phyloP scores from a whole-genome alignment of 1,139 yeast genomes.

The Candida pseudocylindracea region DNA sequence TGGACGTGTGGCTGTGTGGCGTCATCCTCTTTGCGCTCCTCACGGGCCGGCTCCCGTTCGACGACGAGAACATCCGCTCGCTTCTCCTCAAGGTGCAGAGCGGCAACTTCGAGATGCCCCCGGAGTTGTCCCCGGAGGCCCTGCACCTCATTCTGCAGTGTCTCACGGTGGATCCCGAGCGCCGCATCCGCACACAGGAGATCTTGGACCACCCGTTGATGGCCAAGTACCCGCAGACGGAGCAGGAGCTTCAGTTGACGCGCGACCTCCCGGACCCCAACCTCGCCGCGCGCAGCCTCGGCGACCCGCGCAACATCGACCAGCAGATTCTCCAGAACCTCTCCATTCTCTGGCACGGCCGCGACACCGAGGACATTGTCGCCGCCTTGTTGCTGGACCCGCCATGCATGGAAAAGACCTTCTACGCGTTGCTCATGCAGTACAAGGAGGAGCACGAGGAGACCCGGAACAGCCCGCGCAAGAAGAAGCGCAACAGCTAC shows the following conservation, averaged over 20 bases:
- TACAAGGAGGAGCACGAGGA: slow-evolving; percentile 27
- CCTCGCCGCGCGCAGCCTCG: slow-evolving; percentile 27
- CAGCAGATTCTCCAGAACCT: slow-evolving; percentile 42
- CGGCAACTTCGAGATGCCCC: slow-evolving; percentile 55
- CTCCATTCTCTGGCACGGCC: slow-evolving; percentile 56
- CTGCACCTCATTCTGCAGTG: slow-evolving; percentile 47
- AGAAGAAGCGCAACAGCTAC: slow-evolving; percentile 5
- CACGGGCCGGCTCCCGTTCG: slow-evolving; percentile 66
- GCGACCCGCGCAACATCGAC: slow-evolving; percentile 28
- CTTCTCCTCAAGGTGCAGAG: slow-evolving; percentile 51
- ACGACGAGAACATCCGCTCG: slow-evolving; percentile 57
- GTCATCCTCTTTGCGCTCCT: slow-evolving; percentile 55
- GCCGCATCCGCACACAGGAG: slow-evolving; percentile 23
- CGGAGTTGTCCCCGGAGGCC: slow-evolving; percentile 40
- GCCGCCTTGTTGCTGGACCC: slow-evolving; percentile 30
- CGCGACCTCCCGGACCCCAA: slow-evolving; percentile 41
- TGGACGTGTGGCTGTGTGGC: slow-evolving; percentile 80
- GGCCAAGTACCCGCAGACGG: slow-evolving; percentile 31
- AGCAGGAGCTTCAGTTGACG: slow-evolving; percentile 25
- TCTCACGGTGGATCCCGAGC: slow-evolving; percentile 58
- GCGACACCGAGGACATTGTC: slow-evolving; percentile 32
- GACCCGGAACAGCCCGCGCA: slow-evolving; percentile 4
- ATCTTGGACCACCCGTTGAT: slow-evolving; percentile 63
- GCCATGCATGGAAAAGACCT: slow-evolving; percentile 51
- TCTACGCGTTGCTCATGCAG: slow-evolving; percentile 40